Percentiles rank a stretch among this genome's conserved stretches.
phyloP scores from a whole-genome alignment of 2,329 filamentous ascomycete genomes.

The Trichoderma semiorbis region DNA sequence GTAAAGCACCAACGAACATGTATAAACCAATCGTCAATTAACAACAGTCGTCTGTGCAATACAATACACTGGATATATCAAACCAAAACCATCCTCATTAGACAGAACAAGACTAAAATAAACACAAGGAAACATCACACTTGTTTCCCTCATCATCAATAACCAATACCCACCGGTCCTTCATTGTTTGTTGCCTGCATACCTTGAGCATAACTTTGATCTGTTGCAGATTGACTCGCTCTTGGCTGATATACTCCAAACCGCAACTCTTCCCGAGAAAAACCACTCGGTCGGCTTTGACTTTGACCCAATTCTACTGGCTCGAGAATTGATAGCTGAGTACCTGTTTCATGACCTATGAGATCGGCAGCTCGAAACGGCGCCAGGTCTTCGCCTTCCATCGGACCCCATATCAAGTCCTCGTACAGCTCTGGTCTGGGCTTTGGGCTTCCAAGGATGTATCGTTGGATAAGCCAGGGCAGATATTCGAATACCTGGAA shows the following conservation, averaged over 20 bases:
- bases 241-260: neutral
- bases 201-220: neutral
- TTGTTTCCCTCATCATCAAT: neutral
- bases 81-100: neutral
- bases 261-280: neutral
- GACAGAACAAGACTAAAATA: neutral
- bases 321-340: neutral
- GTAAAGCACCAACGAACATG: neutral
- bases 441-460: slow-evolving; percentile 23
- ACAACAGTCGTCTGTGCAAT: neutral
- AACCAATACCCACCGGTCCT: neutral
- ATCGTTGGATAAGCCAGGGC: slow-evolving; percentile 34
- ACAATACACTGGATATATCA: neutral
- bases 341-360: neutral
- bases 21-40: neutral
- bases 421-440: slow-evolving; percentile 33
- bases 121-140: neutral
- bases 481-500: slow-evolving; percentile 35
- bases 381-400: slow-evolving; percentile 2
- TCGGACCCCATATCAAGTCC: slow-evolving; percentile 31
- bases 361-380: neutral
- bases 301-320: slow-evolving; percentile 14
- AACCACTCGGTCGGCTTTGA: neutral
- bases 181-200: slow-evolving; percentile 15
- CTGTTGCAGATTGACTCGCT: neutral